These are phyloP conservation scores for Mycocentrospora acerina DNA, from an alignment of 2,329 filamentous ascomycete species.

Conservation along the genomic window DNA sequence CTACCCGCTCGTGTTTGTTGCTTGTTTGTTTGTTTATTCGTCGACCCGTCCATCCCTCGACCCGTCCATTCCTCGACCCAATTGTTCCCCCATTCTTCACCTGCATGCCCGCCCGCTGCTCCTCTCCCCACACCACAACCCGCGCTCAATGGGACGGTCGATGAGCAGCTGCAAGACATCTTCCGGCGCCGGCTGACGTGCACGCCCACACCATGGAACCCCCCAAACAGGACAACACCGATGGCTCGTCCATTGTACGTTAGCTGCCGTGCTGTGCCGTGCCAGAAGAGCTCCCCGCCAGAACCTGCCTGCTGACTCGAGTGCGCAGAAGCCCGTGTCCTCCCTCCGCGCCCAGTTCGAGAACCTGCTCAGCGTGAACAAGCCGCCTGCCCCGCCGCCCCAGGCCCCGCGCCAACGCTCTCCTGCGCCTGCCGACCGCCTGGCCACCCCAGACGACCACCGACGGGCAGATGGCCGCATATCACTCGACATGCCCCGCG, in stretches of 20 bases:
- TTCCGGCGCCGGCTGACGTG: constrained; percentile 38
- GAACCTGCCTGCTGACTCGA: constrained; percentile 14
- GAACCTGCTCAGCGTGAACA: constrained; percentile 61
- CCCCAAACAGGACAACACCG: constrained; percentile 59
- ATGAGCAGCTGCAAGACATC: constrained; percentile 36
- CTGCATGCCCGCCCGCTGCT: constrained; percentile 21
- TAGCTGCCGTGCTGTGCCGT: background rate
- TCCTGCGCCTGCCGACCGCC: constrained; percentile 34
- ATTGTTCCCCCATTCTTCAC: constrained; percentile 7
- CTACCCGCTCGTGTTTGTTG: constrained; percentile 1
- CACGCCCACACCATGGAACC: constrained; percentile 36
- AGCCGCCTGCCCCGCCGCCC: constrained; percentile 21
- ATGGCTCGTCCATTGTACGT: constrained; percentile 74
- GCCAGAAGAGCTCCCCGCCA: too few relatives aligned
- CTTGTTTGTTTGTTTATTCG: too few relatives aligned
- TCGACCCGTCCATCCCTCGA: too few relatives aligned
- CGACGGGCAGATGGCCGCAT: constrained; percentile 38
- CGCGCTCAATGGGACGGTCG: constrained; percentile 38
- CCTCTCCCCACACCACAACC: constrained; percentile 16
- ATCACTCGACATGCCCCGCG: constrained; percentile 46
- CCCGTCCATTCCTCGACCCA: constrained; percentile 1
- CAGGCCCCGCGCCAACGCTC: constrained; percentile 30
- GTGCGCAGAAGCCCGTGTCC: constrained; percentile 71
- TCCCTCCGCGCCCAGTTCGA: constrained; percentile 80
- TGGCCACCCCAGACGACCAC: constrained; percentile 30